Base-by-base conservation (phyloP, 257 asterid species). In the Marsdenia floribunda region DNA sequence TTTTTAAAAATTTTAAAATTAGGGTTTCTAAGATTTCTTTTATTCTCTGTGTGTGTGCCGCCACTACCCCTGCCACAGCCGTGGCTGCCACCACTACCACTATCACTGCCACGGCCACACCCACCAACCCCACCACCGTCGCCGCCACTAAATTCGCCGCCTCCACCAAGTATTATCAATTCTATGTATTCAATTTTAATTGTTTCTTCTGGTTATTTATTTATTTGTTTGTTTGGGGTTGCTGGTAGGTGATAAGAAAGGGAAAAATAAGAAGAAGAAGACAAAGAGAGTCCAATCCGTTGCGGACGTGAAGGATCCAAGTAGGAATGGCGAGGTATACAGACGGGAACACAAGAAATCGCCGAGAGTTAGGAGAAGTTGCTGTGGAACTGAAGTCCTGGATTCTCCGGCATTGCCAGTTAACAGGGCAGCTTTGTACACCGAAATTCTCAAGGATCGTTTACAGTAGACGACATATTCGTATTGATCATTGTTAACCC, bases 261-360 rank as follows among this genome's bases (percentile, higher is more conserved):
- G 38, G 57, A 73, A 59, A 49, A 50, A 50, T 65, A 76, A 60
- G 71, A 54, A 57, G 63, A 77, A 61, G 80, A 83, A 80, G 86
- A 84, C 78, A 78, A 91, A 86, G 79, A 80, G 59, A 69, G 98
- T 93, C 7, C 77, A 78, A 40, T 93, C 91, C 75, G 94, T 96
- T 0, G 91, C 86, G 2, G 93, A 88, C 40, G 93, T 90, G 88
- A 88, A 84, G 72, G 97, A 91, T 22, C 72, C 96, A 2, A 82
- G 68, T 6, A 81, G 85, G 11, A 77, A 86, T 58, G 92, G 95
- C 0, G 91, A 91, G 68, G 54, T 75, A 68, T 86, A 87, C 87
- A 78, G 96, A 73, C 85, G 77, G 65, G 58, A 59, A 5, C 75
- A 71, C 6, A 73, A 60, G 82, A 76, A 64, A 59, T 37, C 64